Evolutionary conservation across 805 yeast species (phyloP), one percentile per base, ranked within the genome.

Genomic region (Candida mattraensis): DNA sequence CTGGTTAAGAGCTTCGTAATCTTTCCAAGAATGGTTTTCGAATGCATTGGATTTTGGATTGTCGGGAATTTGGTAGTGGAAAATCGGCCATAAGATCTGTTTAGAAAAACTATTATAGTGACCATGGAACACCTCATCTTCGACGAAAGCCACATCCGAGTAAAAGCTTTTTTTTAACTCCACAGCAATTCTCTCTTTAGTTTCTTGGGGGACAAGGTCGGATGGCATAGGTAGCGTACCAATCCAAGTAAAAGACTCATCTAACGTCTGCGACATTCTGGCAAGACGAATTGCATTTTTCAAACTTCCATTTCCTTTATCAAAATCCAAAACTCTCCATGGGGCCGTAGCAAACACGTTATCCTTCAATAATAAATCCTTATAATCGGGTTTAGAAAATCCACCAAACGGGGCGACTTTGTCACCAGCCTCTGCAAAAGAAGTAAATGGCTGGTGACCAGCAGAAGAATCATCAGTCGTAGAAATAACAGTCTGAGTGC

Each of bases 171-270:
- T 53, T 18, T 50, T 45, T 35, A 86, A 60, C 24, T 65, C 67
- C 0, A 50, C 45, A 2, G 76, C 59, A 26, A 93, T 87, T 13
- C 71, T 72, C 2, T 54, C 44, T 42, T 74, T 77, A 3, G 83
- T 78, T 0, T 60, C 53, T 0, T 63, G 62, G 4, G 93, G 83
- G 13, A 93, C 72, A 18, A 72, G 78, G 60, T 93, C 97, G 13
- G 91, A 83, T 13, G 97, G 95, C 72, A 88, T 83, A 18, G 96
- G 94, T 21, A 85, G 62, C 0, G 95, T 80, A n/a, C 99, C 99
- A 2, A 91, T 75, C 95, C 96, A 91, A 39, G 64, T 67, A 30
- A 66, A 68, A 5, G 63, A 54, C 28, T 67, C 59, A 8, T 67
- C 64, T 3, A 39, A 18, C 0, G 61, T 52, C 1, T 67, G 56